Conservation (phyloP, 306 rosid genomes). For the Crotalaria pallida region DNA sequence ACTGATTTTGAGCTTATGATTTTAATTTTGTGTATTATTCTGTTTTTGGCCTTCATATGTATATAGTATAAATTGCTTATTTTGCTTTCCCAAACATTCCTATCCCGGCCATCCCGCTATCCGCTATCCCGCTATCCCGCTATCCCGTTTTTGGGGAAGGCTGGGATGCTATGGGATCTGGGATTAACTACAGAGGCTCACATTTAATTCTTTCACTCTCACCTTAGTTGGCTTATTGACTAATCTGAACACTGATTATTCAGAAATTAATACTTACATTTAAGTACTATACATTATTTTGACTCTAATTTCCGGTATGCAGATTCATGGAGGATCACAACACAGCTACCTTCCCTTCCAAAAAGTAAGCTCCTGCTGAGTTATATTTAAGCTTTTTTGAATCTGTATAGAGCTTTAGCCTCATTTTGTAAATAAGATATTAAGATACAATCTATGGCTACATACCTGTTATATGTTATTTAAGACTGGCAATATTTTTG, state of each 20-base stretch:
- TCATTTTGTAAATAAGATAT: conserved; percentile 14
- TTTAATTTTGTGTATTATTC: too few species aligned
- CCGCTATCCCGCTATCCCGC: too few species aligned
- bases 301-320: conserved; percentile 18
- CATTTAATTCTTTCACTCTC: not conserved
- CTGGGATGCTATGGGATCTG: too few species aligned
- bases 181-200: too few species aligned
- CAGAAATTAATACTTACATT: not conserved
- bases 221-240: not conserved
- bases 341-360: conserved; percentile 94
- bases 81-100: too few species aligned
- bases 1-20: too few species aligned
- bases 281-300: not conserved
- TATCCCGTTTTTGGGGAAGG: too few species aligned
- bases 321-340: conserved; percentile 99
- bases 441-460: not conserved
- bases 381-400: conserved; percentile 19
- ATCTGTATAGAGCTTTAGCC: not conserved
- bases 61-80: too few species aligned
- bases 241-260: not conserved
- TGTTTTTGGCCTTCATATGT: too few species aligned
- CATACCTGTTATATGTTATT: not conserved
- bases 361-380: conserved; percentile 56
- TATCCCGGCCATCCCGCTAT: too few species aligned
- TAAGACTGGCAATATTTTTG: not conserved